Evolutionary conservation across 2,329 filamentous ascomycete species (phyloP).

Genomic region (Microascus cirrosus): DNA sequence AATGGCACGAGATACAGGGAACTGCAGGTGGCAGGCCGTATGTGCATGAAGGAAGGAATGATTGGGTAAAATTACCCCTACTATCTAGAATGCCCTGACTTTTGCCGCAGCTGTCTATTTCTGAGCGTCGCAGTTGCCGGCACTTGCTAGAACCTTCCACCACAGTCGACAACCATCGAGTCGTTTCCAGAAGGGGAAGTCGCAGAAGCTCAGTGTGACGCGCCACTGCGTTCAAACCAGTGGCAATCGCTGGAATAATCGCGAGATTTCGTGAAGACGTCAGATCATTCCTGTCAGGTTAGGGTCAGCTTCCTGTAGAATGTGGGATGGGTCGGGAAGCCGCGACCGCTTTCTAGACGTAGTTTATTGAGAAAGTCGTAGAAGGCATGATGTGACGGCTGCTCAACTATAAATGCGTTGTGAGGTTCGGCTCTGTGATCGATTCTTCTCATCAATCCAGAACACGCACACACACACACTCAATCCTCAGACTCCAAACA

Average conservation of each 20-base stretch:
- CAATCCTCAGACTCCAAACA: not conserved
- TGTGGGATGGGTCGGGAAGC: not conserved
- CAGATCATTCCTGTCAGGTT: not conserved
- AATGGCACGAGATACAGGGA: too few species aligned
- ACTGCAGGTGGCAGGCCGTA: too few species aligned
- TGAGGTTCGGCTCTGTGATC: not conserved
- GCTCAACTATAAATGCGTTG: not conserved
- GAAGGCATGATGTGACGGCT: not conserved
- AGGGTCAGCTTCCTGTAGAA: not conserved
- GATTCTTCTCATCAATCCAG: not conserved
- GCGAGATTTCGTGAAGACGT: not conserved
- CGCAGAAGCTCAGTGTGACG: not conserved
- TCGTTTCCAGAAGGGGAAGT: not conserved
- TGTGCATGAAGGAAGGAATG: too few species aligned
- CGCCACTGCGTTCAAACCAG: not conserved
- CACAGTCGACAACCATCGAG: not conserved
- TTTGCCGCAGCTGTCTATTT: not conserved
- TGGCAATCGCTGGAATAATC: not conserved
- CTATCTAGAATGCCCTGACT: not conserved
- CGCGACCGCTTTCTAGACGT: not conserved
- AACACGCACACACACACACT: not conserved
- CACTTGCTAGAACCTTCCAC: slow-evolving; percentile 3
- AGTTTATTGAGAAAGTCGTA: not conserved
- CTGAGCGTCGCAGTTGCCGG: not conserved
- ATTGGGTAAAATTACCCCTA: not conserved